Percentiles rank a stretch among this genome's conserved stretches.
Evolutionary conservation across 2,329 filamentous ascomycete genomes (phyloP).

Genomic region (Nemania bipapillata): DNA sequence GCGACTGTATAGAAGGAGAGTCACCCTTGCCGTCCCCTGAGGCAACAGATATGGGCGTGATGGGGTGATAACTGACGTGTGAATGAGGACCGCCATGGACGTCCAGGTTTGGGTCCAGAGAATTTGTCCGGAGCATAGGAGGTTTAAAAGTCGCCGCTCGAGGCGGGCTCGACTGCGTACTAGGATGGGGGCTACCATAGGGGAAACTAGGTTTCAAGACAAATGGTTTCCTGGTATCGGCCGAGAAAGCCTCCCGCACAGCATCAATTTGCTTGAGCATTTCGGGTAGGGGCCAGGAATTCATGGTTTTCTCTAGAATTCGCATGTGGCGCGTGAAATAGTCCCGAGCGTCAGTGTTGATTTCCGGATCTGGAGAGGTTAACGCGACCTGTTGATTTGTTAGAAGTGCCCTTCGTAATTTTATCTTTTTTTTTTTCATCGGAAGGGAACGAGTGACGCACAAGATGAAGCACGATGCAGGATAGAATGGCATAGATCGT

Average conservation of each 20-base stretch:
- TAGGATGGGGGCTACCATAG: constrained; percentile 79
- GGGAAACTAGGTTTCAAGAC: constrained; percentile 89
- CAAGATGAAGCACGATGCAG: constrained; percentile 91
- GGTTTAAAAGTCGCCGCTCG: constrained; percentile 65
- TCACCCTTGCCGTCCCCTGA: constrained; percentile 80
- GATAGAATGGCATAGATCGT: constrained; percentile 92
- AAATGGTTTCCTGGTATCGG: constrained; percentile 84
- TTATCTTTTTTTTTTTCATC: constrained; percentile 5
- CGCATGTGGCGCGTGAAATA: constrained; percentile 96
- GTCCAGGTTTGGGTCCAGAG: constrained; percentile 67
- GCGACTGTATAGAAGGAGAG: constrained; percentile 76
- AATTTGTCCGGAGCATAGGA: constrained; percentile 58
- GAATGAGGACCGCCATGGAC: constrained; percentile 62
- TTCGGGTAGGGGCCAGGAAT: constrained; percentile 86
- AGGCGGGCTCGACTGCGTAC: constrained; percentile 71
- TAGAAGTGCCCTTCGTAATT: constrained; percentile 33
- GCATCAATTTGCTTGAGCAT: constrained; percentile 90
- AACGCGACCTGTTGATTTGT: constrained; percentile 76
- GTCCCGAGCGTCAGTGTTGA: constrained; percentile 84
- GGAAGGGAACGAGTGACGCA: constrained; percentile 61
- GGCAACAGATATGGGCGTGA: constrained; percentile 80
- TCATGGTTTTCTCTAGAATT: constrained; percentile 85
- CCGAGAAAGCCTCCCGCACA: constrained; percentile 89
- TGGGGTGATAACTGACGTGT: constrained; percentile 79
- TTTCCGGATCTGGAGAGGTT: constrained; percentile 88